Conservation (phyloP, 164 flowering plant genomes). For the Umbilicus rupestris region DNA sequence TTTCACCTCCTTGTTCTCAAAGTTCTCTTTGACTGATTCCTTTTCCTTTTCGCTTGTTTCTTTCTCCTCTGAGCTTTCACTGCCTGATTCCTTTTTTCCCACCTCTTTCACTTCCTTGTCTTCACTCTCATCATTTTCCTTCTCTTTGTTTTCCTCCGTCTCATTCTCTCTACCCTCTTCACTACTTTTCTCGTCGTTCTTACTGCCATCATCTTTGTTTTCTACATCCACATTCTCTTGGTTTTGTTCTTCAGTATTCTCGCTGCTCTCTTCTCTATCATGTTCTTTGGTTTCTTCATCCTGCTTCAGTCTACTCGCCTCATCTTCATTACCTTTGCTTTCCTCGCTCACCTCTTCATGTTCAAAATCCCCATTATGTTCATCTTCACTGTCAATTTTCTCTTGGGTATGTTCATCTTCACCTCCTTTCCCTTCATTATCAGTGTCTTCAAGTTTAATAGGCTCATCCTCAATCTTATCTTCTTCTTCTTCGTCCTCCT, state of each 20-base stretch:
- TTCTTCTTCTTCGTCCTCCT: slow-evolving; percentile 29
- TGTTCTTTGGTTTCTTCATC: slow-evolving; percentile 1
- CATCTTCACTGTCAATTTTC: not conserved
- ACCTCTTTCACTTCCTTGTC: not conserved
- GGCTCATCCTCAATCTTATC: slow-evolving; percentile 23
- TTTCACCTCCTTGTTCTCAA: not conserved
- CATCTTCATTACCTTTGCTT: slow-evolving; percentile 11
- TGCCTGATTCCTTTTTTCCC: not conserved
- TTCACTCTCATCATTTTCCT: not conserved
- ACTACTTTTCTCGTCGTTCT: no score
- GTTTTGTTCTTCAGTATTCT: slow-evolving; percentile 6
- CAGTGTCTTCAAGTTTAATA: slow-evolving; percentile 17
- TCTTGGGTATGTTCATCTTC: not conserved
- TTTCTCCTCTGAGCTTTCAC: not conserved
- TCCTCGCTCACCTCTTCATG: slow-evolving; percentile 6
- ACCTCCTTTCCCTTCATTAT: slow-evolving; percentile 5
- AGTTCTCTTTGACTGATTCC: not conserved
- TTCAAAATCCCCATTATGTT: slow-evolving; percentile 1
- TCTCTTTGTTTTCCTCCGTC: not conserved
- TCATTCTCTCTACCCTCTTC: slow-evolving; percentile 7
- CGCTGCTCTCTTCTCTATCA: not conserved
- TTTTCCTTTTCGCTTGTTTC: not conserved
- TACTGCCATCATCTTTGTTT: no score
- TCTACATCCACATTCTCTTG: slow-evolving; percentile 6
- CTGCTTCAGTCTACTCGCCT: slow-evolving; percentile 8